Percentiles rank a stretch among this genome's conserved stretches.
phyloP scores from a whole-genome alignment of 2,329 filamentous ascomycete species.

The Stachybotrys elegans region DNA sequence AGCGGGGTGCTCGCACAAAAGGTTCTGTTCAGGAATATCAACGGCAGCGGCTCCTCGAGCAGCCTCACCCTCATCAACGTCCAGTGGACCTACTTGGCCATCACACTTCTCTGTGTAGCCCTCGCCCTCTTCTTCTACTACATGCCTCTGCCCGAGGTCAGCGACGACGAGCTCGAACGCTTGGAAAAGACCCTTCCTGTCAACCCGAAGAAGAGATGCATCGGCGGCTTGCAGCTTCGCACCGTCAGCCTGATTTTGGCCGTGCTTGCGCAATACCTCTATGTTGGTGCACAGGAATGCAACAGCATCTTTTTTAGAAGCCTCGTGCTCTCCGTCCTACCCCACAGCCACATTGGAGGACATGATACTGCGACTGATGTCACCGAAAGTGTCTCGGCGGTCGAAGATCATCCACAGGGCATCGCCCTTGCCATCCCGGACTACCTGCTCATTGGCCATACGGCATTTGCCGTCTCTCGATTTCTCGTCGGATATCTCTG shows the following conservation, averaged over 20 bases:
- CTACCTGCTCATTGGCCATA: constrained; percentile 68
- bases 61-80: constrained; percentile 60
- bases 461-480: constrained; percentile 67
- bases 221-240: constrained; percentile 47
- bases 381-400: constrained; percentile 11
- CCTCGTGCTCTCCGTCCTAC: constrained; percentile 40
- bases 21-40: constrained; percentile 64
- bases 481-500: constrained; percentile 64
- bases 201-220: constrained; percentile 41
- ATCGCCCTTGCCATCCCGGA: constrained; percentile 54
- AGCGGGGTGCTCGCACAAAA: constrained; percentile 68
- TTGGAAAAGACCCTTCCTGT: constrained; percentile 43
- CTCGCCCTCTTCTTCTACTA: constrained; percentile 67
- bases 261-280: constrained; percentile 71
- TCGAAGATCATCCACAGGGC: constrained; percentile 26
- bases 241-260: constrained; percentile 62
- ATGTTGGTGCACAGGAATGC: constrained; percentile 69
- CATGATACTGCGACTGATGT: constrained; percentile 15
- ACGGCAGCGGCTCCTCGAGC: constrained; percentile 21
- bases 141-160: constrained; percentile 59
- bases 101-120: constrained; percentile 67
- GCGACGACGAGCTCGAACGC: constrained; percentile 48
- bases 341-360: constrained; percentile 16
- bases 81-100: constrained; percentile 82
- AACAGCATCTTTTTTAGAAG: constrained; percentile 56